Conservation (phyloP, 1,284 basidiomycete genomes). For the Microbotryum saponariae region DNA sequence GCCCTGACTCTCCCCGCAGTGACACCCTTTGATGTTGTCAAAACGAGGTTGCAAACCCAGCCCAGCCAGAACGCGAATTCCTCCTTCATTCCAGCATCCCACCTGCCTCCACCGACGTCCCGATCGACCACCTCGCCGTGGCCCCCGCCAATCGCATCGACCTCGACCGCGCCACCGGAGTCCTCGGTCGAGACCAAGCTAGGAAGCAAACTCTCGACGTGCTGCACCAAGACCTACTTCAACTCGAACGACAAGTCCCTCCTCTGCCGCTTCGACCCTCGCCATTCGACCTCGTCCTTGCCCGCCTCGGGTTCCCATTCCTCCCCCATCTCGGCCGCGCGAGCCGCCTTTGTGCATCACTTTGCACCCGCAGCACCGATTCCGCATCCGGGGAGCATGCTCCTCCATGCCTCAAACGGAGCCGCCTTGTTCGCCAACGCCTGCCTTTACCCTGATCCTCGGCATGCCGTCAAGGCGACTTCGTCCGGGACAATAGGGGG, state of each 20-base stretch:
- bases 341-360: conserved; percentile 7
- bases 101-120: conserved; percentile 22
- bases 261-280: conserved; percentile 40
- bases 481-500: neutral
- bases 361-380: neutral
- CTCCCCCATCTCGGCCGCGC: conserved; percentile 2
- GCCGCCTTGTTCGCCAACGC: neutral
- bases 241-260: conserved; percentile 34
- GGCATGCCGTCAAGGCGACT: neutral
- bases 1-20: conserved; percentile 47
- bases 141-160: conserved; percentile 24
- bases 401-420: conserved; percentile 9
- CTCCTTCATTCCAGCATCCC: conserved; percentile 28
- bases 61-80: conserved; percentile 14
- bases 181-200: conserved; percentile 6
- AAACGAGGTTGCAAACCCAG: conserved; percentile 54
- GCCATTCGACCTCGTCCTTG: conserved; percentile 22
- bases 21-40: conserved; percentile 91
- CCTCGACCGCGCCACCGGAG: conserved; percentile 20
- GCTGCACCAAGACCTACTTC: conserved; percentile 42
- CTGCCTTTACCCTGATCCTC: conserved; percentile 7
- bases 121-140: conserved; percentile 13
- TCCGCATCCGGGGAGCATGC: conserved; percentile 27
- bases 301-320: conserved; percentile 10
- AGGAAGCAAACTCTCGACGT: conserved; percentile 32